phyloP scores from a whole-genome alignment of 1,139 yeast genomes.

The Blastobotrys serpentis region DNA sequence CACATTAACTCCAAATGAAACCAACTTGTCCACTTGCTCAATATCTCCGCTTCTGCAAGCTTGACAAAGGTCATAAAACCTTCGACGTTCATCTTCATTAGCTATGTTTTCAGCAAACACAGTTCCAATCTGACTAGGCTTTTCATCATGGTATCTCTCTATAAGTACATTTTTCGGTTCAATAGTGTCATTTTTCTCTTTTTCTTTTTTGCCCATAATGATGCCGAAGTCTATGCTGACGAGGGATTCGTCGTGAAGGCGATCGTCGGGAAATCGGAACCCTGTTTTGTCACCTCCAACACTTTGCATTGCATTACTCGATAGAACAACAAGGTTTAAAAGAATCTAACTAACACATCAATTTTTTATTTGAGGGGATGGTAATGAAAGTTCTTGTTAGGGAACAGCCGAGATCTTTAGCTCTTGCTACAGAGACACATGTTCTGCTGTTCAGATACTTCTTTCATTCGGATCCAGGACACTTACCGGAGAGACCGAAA shows the following conservation, averaged over 20 bases:
- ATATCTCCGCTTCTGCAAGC: constrained; percentile 72
- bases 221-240: too few species aligned
- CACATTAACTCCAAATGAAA: constrained; percentile 39
- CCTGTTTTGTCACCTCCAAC: background rate
- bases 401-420: constrained; percentile 39
- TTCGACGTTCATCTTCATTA: constrained; percentile 16
- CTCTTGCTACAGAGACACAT: constrained; percentile 36
- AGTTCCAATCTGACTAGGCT: constrained; percentile 1
- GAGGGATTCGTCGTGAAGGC: too few species aligned
- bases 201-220: background rate
- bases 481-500: constrained; percentile 25
- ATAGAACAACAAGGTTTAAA: too few species aligned
- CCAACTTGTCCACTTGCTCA: constrained; percentile 58
- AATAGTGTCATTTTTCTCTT: constrained; percentile 6
- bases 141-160: constrained; percentile 14
- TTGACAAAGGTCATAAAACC: constrained; percentile 50
- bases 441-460: constrained; percentile 39
- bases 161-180: constrained; percentile 17
- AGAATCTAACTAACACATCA: background rate
- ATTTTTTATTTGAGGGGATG: background rate
- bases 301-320: too few species aligned
- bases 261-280: background rate
- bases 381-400: constrained; percentile 38
- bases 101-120: constrained; percentile 8
- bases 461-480: constrained; percentile 18